phyloP scores from a whole-genome alignment of 257 asterid species.

The Nicotiana otophora region DNA sequence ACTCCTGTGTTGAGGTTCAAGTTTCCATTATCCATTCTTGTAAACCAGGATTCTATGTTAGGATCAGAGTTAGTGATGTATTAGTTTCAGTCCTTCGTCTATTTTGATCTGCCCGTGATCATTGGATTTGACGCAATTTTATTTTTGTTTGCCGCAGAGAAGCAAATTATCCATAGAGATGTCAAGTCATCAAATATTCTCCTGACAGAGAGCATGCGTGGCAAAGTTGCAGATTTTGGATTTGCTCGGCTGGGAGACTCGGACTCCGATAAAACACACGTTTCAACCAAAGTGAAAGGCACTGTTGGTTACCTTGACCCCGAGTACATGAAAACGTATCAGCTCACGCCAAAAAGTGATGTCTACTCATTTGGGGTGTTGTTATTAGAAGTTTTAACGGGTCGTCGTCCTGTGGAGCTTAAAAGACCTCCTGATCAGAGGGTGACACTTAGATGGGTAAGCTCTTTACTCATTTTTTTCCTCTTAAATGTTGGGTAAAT shows the following conservation, averaged over 20 bases:
- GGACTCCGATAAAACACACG: conserved; percentile 70
- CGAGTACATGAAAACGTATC: conserved; percentile 87
- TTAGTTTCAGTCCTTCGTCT: neutral
- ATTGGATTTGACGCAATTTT: neutral
- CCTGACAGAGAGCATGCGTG: conserved; percentile 82
- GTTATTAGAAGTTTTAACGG: conserved; percentile 75
- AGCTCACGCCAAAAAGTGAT: conserved; percentile 84
- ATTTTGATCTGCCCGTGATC: neutral
- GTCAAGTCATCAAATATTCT: conserved; percentile 94
- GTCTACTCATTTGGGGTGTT: conserved; percentile 91
- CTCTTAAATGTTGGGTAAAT: neutral
- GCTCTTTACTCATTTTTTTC: conserved; percentile 13
- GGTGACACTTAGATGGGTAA: conserved; percentile 92
- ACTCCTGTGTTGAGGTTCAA: neutral
- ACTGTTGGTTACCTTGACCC: conserved; percentile 98
- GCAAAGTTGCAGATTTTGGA: conserved; percentile 97
- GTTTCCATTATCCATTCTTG: neutral
- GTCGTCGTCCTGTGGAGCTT: conserved; percentile 93
- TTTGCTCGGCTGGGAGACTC: conserved; percentile 79
- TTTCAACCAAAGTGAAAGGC: conserved; percentile 90
- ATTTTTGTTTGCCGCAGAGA: conserved; percentile 45
- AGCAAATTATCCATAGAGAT: conserved; percentile 98
- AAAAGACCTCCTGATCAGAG: conserved; percentile 65
- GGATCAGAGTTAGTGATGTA: neutral
- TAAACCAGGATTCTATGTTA: neutral